Evolutionary conservation across 768 basidiomycete species (phyloP), one percentile per base, ranked within the genome.

Genomic region (Trichaptum fuscoviolaceum): DNA sequence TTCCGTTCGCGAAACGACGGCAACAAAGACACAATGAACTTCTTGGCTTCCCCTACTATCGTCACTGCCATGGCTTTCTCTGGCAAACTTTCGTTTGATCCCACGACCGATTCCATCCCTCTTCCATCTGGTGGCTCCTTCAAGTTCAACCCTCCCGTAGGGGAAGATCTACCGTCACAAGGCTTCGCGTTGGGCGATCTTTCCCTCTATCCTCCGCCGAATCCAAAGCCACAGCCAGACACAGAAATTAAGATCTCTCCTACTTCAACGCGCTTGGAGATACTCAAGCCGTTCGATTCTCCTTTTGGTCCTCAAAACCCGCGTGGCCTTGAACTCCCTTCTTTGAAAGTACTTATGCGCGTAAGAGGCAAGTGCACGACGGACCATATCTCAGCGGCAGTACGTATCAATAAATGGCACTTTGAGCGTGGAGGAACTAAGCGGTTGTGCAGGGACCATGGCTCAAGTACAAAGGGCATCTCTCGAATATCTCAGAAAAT

Each of bases 301-400:
- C 92, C 87, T 72, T 97, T 98, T 73, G 77, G 74, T 30, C 74
- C 75, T 35, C 75, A 77, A 6, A 85, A 84, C 70, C 67, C 77
- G 18, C 78, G 84, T 66, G 84, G 83, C 17, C 76, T 88, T 42
- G 97, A 99, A 79, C 81, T 99, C 18, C 90, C 94, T 9, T 71
- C 84, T 25, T 79, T 98, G 75, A 92, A 87, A 71, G 92, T 96
- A 63, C 76, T 99, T 63, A 87, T 99, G 84, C 81, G 95, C 34
- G 93, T 99, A 7, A 82, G 92, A 69, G 97, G 97, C n/a, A 99
- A 99, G 79, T 99, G 97, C 76, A 99, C 97, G 15, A 99, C 97
- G 20, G 97, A 99, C 73, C 97, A 99, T 74, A 99, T 99, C 66
- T 95, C 93, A 35, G 97, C 97, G 52, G 97, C 97, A 35, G 92